Conservation (phyloP, 768 basidiomycete species). For the Hydnomerulius pinastri region DNA sequence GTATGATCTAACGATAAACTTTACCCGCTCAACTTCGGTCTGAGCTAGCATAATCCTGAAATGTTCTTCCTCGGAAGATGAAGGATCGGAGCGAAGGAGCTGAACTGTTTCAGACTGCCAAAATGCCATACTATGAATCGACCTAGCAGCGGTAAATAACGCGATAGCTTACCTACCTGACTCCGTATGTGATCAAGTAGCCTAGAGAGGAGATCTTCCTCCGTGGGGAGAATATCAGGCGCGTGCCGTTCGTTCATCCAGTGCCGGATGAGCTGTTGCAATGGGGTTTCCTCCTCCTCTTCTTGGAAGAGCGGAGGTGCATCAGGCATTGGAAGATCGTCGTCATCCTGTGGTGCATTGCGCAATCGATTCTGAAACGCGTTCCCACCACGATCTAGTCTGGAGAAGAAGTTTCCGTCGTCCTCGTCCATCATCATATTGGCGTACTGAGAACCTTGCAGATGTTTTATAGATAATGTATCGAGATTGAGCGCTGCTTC, state of each 20-base stretch:
- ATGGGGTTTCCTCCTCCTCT: conserved; percentile 52
- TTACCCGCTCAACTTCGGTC: conserved; percentile 92
- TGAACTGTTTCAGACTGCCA: conserved; percentile 76
- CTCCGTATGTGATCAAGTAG: conserved; percentile 77
- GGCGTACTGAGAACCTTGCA: too few species aligned
- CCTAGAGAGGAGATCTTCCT: conserved; percentile 63
- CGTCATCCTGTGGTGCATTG: conserved; percentile 34
- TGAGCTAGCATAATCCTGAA: conserved; percentile 91
- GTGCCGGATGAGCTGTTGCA: conserved; percentile 72
- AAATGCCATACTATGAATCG: conserved; percentile 3
- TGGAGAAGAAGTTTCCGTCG: conserved; percentile 30
- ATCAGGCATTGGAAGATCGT: conserved; percentile 32
- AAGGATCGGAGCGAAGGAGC: conserved; percentile 74
- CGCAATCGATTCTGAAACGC: conserved; percentile 40
- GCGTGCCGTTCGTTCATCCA: conserved; percentile 88
- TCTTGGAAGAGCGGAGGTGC: conserved; percentile 31
- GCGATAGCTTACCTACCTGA: conserved; percentile 58
- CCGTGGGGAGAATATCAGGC: conserved; percentile 76
- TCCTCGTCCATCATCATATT: conserved; percentile 25
- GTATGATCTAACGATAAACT: conserved; percentile 89
- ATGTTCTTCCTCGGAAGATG: conserved; percentile 90
- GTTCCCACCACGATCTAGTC: conserved; percentile 18
- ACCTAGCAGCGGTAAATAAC: not conserved
- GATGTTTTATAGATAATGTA: too few species aligned
- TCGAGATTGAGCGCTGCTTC: too few species aligned